These are phyloP conservation scores for Teratosphaeria destructans DNA, from an alignment of 2,329 filamentous ascomycete genomes.

Conservation along the genomic window DNA sequence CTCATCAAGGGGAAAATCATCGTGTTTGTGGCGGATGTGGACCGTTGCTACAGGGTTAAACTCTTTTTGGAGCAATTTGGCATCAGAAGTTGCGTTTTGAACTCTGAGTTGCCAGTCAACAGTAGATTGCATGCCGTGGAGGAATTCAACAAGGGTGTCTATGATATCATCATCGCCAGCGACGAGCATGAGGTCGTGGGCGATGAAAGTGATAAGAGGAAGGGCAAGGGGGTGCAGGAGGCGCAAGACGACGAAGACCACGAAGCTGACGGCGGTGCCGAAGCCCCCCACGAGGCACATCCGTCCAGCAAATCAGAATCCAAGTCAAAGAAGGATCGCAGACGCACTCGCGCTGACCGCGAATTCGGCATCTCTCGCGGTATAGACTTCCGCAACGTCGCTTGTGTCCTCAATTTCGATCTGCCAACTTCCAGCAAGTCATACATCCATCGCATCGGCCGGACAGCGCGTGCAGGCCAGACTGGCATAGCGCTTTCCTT, in stretches of 20 bases:
- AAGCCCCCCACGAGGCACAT: constrained; percentile 5
- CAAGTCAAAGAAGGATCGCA: constrained; percentile 50
- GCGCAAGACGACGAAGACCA: constrained; percentile 26
- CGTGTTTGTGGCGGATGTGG: constrained; percentile 75
- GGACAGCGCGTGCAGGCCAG: constrained; percentile 83
- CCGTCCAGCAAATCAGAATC: constrained; percentile 20
- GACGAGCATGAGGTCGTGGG: constrained; percentile 83
- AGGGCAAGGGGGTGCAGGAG: constrained; percentile 16
- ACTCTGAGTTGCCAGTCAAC: constrained; percentile 89
- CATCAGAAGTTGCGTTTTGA: constrained; percentile 84
- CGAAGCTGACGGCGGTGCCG: constrained; percentile 10
- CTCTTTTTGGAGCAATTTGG: constrained; percentile 95
- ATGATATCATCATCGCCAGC: constrained; percentile 95
- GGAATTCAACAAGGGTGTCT: constrained; percentile 92
- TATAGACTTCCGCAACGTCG: constrained; percentile 93
- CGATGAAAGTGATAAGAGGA: constrained; percentile 40
- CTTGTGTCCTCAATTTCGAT: constrained; percentile 94
- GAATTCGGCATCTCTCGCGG: constrained; percentile 94
- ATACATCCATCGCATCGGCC: constrained; percentile 93
- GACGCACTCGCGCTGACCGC: constrained; percentile 52
- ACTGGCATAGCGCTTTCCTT: constrained; percentile 94
- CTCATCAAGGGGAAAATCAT: constrained; percentile 88
- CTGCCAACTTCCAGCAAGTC: constrained; percentile 78
- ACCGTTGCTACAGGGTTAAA: constrained; percentile 83
- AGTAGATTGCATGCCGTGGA: constrained; percentile 89